Conservation (phyloP, 106 monocot species). For the Xerophyta viscosa region DNA sequence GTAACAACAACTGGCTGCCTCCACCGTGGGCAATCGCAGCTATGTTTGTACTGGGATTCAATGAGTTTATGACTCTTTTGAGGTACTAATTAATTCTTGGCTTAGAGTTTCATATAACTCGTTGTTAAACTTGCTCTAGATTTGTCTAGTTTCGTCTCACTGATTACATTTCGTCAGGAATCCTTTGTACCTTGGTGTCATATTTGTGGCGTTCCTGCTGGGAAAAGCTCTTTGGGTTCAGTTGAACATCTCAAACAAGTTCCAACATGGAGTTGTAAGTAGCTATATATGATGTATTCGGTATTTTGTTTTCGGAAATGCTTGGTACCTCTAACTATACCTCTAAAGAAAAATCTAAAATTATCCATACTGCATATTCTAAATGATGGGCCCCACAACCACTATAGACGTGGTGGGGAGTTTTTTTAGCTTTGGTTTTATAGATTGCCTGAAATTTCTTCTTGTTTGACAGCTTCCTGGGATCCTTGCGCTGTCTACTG, state of each 20-base stretch:
- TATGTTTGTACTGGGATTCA: slow-evolving; percentile 83
- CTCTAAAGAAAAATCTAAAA: no score
- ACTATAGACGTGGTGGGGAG: not conserved
- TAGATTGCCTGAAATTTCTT: not conserved
- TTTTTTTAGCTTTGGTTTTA: not conserved
- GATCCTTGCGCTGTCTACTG: slow-evolving; percentile 67
- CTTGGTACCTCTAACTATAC: no score
- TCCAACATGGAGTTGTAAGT: slow-evolving; percentile 87
- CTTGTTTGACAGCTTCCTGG: slow-evolving; percentile 59
- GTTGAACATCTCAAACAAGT: slow-evolving; percentile 71
- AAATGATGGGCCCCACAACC: no score
- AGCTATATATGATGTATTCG: not conserved
- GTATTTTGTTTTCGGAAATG: not conserved
- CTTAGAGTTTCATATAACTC: no score
- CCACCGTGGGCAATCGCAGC: slow-evolving; percentile 92
- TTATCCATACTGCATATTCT: no score
- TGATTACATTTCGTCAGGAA: slow-evolving; percentile 19
- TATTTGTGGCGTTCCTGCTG: slow-evolving; percentile 75
- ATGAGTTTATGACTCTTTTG: slow-evolving; percentile 89
- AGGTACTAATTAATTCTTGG: slow-evolving; percentile 29
- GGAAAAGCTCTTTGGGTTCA: slow-evolving; percentile 98
- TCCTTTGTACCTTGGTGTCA: slow-evolving; percentile 68
- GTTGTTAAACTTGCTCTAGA: no score
- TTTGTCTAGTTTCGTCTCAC: not conserved
- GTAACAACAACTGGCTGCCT: slow-evolving; percentile 91